These are phyloP conservation scores for Aspergillus coremiiformis DNA, from an alignment of 495 filamentous ascomycete genomes.

Conservation along the genomic window DNA sequence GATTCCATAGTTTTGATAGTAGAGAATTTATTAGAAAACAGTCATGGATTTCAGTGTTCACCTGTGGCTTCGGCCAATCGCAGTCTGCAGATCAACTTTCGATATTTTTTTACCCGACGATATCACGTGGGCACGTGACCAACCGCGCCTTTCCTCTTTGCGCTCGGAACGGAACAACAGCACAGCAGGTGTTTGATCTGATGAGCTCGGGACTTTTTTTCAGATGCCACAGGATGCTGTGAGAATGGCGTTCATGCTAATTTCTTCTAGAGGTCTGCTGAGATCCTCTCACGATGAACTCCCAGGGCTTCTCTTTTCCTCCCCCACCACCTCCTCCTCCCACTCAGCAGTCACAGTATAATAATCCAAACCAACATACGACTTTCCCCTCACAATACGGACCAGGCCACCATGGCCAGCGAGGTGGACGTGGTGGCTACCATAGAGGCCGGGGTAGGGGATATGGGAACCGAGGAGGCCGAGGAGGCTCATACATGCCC, in stretches of 20 bases:
- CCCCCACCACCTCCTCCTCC: slow-evolving; percentile 44
- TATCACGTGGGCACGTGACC: slow-evolving; percentile 12
- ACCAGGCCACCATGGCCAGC: slow-evolving; percentile 23
- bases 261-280: slow-evolving; percentile 18
- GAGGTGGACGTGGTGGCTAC: slow-evolving; percentile 29
- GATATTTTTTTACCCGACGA: slow-evolving; percentile 12
- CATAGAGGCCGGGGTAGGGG: slow-evolving; percentile 37
- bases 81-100: slow-evolving; percentile 9
- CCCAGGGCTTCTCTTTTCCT: slow-evolving; percentile 46
- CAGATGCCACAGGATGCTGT: slow-evolving; percentile 10
- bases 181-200: neutral
- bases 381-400: slow-evolving; percentile 26
- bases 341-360: slow-evolving; percentile 16
- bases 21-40: neutral
- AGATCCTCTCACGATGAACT: slow-evolving; percentile 32
- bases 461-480: slow-evolving; percentile 44
- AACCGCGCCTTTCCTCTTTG: slow-evolving; percentile 1
- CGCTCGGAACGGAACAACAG: slow-evolving; percentile 20
- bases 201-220: slow-evolving; percentile 1
- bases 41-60: too few species aligned
- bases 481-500: slow-evolving; percentile 43
- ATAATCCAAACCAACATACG: slow-evolving; percentile 18
- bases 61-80: slow-evolving; percentile 17
- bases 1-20: slow-evolving; percentile 5
- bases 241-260: slow-evolving; percentile 19